Evolutionary conservation across 177 flowering plant species (phyloP), one percentile per base, ranked within the genome.

Genomic region (Vitis hybrid): DNA sequence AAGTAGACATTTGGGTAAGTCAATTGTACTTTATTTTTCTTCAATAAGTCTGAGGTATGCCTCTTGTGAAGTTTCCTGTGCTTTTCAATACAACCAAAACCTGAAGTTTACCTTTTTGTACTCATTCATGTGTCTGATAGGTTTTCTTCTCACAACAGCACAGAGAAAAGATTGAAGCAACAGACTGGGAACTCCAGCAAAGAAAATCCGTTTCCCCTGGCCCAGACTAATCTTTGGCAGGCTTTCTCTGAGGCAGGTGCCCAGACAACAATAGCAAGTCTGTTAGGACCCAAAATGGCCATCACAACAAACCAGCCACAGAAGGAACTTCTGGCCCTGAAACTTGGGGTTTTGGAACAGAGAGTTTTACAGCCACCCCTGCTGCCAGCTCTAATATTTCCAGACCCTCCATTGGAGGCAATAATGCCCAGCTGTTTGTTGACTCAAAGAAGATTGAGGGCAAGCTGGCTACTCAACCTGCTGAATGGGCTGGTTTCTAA

Each of bases 1-100:
- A 96, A 77, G 99, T 96, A 1, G 99, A 96, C 79, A 94, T 94
- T 63, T 96, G 98, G 99, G 99, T 96, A 83, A 83, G 97, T 84
- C 48, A 2, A 65, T 12, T 55, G 65, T 48, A 18, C 8, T 30
- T 48, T 39, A 23, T 61, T 6, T 17, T 11, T 67, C 18, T 62
- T 45, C 7, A 50, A 34, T 32, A 51, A 60, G 39, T 59, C 17
- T 51, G 4, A 60, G 32, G 7, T 34, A 34, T 56, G 19, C 58
- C 15, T 51, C 56, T 51, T 12, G 52, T 12, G 18, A 17, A 21
- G 64, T 62, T 11, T 6, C 4, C 2, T 48, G 32, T 52, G n/a
- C 12, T 18, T 23, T 65, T 52, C 23, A 3, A 15, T 56, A 12
- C 55, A 14, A 11, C 19, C 54, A 18, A 67, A 61, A 69, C 57